Percentiles rank a stretch among this genome's conserved stretches.
Evolutionary conservation across 768 basidiomycete genomes (phyloP).

Genomic region (Tephrocybe rancida): DNA sequence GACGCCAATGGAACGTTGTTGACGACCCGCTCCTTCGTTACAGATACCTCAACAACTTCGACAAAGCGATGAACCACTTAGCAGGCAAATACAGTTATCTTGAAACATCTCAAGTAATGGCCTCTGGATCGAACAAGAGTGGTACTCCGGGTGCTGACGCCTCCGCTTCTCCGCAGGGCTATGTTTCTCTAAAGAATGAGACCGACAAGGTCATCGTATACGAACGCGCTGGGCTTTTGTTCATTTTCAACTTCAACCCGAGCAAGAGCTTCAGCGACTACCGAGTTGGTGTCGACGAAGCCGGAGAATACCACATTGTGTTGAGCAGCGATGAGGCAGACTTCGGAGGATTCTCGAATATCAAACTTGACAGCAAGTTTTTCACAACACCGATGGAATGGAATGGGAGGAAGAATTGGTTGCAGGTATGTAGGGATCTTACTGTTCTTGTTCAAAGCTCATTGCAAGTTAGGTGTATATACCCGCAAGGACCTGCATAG

Average conservation of each 20-base stretch:
- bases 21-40: constrained; percentile 90
- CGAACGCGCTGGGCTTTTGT: constrained; percentile 91
- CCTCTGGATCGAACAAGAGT: not conserved
- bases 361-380: constrained; percentile 62
- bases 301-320: constrained; percentile 84
- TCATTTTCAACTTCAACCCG: constrained; percentile 97
- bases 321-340: constrained; percentile 84
- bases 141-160: not conserved
- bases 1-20: constrained; percentile 94
- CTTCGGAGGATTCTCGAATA: constrained; percentile 91
- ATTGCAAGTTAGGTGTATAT: constrained; percentile 61
- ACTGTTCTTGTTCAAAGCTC: constrained; percentile 2
- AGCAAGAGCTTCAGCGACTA: constrained; percentile 92
- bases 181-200: constrained; percentile 94
- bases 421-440: constrained; percentile 65
- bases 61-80: constrained; percentile 85
- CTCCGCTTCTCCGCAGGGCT: constrained; percentile 55
- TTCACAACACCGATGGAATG: constrained; percentile 87
- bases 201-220: constrained; percentile 90
- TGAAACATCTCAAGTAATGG: constrained; percentile 66
- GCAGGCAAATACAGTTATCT: constrained; percentile 89
- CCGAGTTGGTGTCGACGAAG: constrained; percentile 83
- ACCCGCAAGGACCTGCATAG: constrained; percentile 65
- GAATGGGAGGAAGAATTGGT: constrained; percentile 90
- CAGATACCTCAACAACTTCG: constrained; percentile 92